phyloP scores from a whole-genome alignment of 2,329 filamentous ascomycete species.

The Setomelanomma holmii region DNA sequence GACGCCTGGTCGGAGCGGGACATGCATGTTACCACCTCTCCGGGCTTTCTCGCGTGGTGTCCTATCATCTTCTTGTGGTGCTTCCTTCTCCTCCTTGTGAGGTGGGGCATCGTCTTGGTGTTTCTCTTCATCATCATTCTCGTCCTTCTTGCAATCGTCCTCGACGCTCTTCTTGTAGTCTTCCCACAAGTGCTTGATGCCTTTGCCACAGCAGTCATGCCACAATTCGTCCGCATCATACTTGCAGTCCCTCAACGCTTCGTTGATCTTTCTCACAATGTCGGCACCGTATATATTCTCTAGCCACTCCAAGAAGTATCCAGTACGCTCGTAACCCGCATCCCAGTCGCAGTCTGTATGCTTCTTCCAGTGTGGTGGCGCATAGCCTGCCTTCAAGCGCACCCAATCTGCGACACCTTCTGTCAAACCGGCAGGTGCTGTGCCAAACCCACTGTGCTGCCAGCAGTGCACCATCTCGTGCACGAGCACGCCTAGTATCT shows the following conservation, averaged over 20 bases:
- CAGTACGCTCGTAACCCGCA: slow-evolving; percentile 87
- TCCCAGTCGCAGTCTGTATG: slow-evolving; percentile 74
- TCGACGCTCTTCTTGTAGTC: slow-evolving; percentile 69
- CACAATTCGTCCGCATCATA: slow-evolving; percentile 73
- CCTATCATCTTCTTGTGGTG: slow-evolving; percentile 8
- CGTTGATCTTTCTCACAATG: slow-evolving; percentile 66
- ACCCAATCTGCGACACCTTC: slow-evolving; percentile 97
- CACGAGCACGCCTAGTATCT: slow-evolving; percentile 83
- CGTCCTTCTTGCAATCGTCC: slow-evolving; percentile 4
- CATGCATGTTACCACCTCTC: slow-evolving; percentile 19
- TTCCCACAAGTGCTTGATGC: slow-evolving; percentile 74
- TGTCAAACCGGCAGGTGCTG: slow-evolving; percentile 73
- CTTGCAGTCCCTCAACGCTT: slow-evolving; percentile 66
- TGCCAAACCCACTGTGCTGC: slow-evolving; percentile 73
- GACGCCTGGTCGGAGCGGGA: slow-evolving; percentile 13
- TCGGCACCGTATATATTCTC: slow-evolving; percentile 67
- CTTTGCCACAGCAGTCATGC: slow-evolving; percentile 70
- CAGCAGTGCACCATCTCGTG: slow-evolving; percentile 97
- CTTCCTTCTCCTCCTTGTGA: not conserved
- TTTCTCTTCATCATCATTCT: not conserved
- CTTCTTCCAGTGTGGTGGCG: slow-evolving; percentile 82
- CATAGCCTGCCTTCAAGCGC: slow-evolving; percentile 73
- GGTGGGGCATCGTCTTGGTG: not conserved
- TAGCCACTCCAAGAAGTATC: slow-evolving; percentile 87
- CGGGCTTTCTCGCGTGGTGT: slow-evolving; percentile 18